Conservation (phyloP, 805 yeast species). For the Teunomyces gatunensis region DNA sequence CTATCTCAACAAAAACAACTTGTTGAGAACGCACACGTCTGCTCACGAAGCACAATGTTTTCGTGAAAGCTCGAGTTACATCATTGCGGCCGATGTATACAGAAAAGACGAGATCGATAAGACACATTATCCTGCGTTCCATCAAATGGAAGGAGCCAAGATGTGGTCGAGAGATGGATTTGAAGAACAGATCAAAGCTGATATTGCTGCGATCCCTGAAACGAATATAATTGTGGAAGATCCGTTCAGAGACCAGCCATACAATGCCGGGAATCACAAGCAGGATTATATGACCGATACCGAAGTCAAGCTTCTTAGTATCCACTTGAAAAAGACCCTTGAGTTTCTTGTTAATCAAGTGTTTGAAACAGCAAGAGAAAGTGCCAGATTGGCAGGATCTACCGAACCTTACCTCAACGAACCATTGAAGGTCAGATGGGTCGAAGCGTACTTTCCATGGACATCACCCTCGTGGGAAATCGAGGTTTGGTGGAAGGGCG, state of each 20-base stretch:
- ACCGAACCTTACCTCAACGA: conserved; percentile 57
- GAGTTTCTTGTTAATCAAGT: conserved; percentile 82
- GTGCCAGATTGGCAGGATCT: conserved; percentile 61
- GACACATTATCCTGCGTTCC: conserved; percentile 96
- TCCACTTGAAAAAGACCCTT: conserved; percentile 81
- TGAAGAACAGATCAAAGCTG: conserved; percentile 37
- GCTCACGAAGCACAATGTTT: conserved; percentile 95
- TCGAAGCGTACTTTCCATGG: conserved; percentile 96
- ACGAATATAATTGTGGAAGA: conserved; percentile 78
- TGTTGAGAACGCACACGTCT: conserved; percentile 91
- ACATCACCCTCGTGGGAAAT: conserved; percentile 98
- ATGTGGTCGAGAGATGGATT: conserved; percentile 66
- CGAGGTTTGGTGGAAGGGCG: conserved; percentile 98
- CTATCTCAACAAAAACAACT: conserved; percentile 68
- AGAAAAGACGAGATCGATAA: conserved; percentile 93
- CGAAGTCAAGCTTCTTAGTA: conserved; percentile 67
- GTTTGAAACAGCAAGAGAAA: conserved; percentile 65
- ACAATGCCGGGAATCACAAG: conserved; percentile 67
- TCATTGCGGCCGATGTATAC: conserved; percentile 94
- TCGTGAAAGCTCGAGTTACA: conserved; percentile 74
- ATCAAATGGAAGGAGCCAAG: conserved; percentile 96
- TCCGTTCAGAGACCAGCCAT: conserved; percentile 46
- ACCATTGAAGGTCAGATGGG: conserved; percentile 89
- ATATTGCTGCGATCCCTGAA: conserved; percentile 63
- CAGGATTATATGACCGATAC: conserved; percentile 70